Percentiles rank a stretch among this genome's conserved stretches.
Conservation (phyloP, 2,329 filamentous ascomycete species). For the Fusarium nanum region DNA sequence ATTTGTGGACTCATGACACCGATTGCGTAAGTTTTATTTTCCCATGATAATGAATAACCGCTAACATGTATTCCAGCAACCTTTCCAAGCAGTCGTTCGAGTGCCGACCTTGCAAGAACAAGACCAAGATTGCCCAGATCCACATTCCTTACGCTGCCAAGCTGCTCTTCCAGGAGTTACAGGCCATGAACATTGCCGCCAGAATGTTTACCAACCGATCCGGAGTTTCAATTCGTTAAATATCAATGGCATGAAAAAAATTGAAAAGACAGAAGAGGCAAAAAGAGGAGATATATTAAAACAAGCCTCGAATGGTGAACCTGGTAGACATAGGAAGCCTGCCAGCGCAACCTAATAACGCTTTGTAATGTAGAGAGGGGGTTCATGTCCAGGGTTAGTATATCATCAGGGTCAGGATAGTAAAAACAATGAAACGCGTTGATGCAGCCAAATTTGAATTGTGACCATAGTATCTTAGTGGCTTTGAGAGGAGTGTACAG, state of each 20-base stretch:
- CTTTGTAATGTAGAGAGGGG: conserved; percentile 42
- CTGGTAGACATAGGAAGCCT: conserved; percentile 18
- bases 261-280: conserved; percentile 19
- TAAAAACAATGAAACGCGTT: conserved; percentile 43
- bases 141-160: conserved; percentile 98
- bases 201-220: conserved; percentile 94
- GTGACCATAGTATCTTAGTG: conserved; percentile 18
- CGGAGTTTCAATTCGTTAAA: conserved; percentile 75
- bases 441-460: conserved; percentile 23
- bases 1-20: conserved; percentile 99
- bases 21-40: conserved; percentile 82
- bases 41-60: background rate
- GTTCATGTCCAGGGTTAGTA: conserved; percentile 39
- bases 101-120: conserved; percentile 98
- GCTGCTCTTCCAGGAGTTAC: conserved; percentile 96
- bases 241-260: conserved; percentile 24
- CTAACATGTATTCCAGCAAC: conserved; percentile 70
- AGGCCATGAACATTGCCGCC: conserved; percentile 97
- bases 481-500: conserved; percentile 28
- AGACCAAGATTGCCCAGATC: conserved; percentile 97
- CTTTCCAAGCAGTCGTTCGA: conserved; percentile 96
- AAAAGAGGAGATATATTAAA: conserved; percentile 20
- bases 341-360: conserved; percentile 21
- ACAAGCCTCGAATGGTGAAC: conserved; percentile 7
- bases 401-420: conserved; percentile 34